These are phyloP conservation scores for Tetracladium setigerum DNA, from an alignment of 495 filamentous ascomycete species.

Conservation along the genomic window DNA sequence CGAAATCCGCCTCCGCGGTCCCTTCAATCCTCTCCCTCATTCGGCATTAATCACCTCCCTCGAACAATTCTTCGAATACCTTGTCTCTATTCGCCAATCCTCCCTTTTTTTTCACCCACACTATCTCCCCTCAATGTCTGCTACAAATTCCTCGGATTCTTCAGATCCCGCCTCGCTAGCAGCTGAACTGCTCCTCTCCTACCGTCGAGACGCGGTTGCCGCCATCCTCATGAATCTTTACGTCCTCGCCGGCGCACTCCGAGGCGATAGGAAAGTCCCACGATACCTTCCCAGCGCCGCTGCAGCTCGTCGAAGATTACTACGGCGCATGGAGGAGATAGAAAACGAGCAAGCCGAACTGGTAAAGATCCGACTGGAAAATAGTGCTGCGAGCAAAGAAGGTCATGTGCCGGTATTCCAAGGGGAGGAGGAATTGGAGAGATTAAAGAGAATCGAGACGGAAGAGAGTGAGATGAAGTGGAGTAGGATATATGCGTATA, in stretches of 20 bases:
- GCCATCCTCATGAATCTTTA: slow-evolving; percentile 51
- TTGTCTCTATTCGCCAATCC: slow-evolving; percentile 48
- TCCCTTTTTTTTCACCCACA: slow-evolving; percentile 48
- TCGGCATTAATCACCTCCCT: slow-evolving; percentile 44
- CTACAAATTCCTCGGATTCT: slow-evolving; percentile 18
- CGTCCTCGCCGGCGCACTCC: slow-evolving; percentile 44
- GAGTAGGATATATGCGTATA: slow-evolving; percentile 42
- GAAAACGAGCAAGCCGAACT: slow-evolving; percentile 52
- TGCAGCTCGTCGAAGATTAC: slow-evolving; percentile 38
- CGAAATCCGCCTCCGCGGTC: slow-evolving; percentile 48
- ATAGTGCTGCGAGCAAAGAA: slow-evolving; percentile 49
- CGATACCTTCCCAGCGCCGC: slow-evolving; percentile 47
- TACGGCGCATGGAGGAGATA: slow-evolving; percentile 42
- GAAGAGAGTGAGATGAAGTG: slow-evolving; percentile 24
- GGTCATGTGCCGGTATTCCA: slow-evolving; percentile 22
- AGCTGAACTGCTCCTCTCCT: slow-evolving; percentile 33
- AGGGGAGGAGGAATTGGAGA: slow-evolving; percentile 6
- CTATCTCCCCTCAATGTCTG: slow-evolving; percentile 22
- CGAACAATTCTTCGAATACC: slow-evolving; percentile 50
- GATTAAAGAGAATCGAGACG: slow-evolving; percentile 13
- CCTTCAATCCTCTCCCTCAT: slow-evolving; percentile 49
- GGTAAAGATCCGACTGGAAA: slow-evolving; percentile 90
- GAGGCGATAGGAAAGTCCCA: slow-evolving; percentile 41
- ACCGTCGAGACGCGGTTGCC: slow-evolving; percentile 47
- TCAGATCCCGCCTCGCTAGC: slow-evolving; percentile 17